These are phyloP conservation scores for Schizosaccharomyces pombe DNA, from an alignment of 805 yeast genomes.

Conservation along the genomic window ASM294v3 CU329670.1:4478501-4479000, in stretches of 20 bases:
- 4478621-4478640: background rate
- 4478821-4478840: background rate
- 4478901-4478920: background rate
- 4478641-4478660: background rate
- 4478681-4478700: background rate
- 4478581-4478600: background rate
- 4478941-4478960: too few species aligned
- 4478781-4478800: background rate
- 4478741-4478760: background rate
- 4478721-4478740: background rate
- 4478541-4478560: background rate
- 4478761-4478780: background rate
- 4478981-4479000: too few species aligned
- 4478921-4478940: too few species aligned
- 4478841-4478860: too few species aligned
- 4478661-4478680: background rate
- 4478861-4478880: too few species aligned
- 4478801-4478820: background rate
- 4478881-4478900: background rate
- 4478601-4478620: background rate
- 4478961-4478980: too few species aligned
- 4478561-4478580: background rate
- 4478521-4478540: background rate
- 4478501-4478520: background rate
- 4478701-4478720: background rate